Conservation (phyloP, 345 rosid species). For the Eucalyptus viminalis region DNA sequence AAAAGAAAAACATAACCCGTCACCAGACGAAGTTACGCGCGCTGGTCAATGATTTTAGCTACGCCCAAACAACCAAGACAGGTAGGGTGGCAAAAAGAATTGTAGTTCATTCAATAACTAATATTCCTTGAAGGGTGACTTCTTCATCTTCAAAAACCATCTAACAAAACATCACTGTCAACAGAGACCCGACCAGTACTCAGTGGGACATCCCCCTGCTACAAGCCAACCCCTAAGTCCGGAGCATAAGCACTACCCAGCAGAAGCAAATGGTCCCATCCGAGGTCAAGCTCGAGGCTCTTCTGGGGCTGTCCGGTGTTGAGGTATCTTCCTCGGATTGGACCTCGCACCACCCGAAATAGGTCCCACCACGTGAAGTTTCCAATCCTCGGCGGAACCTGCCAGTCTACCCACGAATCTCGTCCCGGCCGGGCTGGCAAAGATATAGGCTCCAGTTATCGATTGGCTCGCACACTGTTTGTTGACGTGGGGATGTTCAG, state of each 20-base stretch:
- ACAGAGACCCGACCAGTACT: not conserved
- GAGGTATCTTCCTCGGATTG: not conserved
- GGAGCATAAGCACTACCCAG: not conserved
- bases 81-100: not conserved
- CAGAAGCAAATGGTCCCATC: not conserved
- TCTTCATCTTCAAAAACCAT: not conserved
- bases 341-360: not conserved
- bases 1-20: not conserved
- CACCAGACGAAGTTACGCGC: not conserved
- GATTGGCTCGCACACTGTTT: not conserved
- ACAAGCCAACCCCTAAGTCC: not conserved
- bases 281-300: not conserved
- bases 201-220: not conserved
- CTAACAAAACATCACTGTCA: not conserved
- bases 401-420: not conserved
- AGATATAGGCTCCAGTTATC: not conserved
- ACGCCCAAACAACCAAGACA: not conserved
- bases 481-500: not conserved
- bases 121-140: not conserved
- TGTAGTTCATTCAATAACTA: not conserved
- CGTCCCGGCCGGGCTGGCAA: not conserved
- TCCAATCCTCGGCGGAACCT: accelerated
- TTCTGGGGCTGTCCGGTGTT: not conserved
- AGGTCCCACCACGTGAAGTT: not conserved
- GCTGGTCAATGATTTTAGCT: no score